Percentiles rank a stretch among this genome's conserved stretches.
Evolutionary conservation across 257 asterid species (phyloP).

Genomic region (Solanum chmielewskii): DNA sequence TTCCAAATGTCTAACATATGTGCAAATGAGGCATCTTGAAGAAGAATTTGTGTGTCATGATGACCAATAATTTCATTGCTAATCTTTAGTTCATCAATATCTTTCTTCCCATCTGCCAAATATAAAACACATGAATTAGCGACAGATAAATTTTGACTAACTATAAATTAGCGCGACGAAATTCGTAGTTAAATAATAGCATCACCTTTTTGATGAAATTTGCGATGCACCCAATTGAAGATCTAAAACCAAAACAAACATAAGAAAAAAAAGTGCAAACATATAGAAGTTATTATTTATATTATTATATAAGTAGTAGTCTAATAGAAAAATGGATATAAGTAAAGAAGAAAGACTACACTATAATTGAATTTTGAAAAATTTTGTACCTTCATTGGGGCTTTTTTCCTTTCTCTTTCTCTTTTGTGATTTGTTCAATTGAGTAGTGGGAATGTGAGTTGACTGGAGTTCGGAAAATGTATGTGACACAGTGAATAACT

Average conservation of each 20-base stretch:
- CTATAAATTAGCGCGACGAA: background rate
- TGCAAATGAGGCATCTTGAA: constrained; percentile 4
- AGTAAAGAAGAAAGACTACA: background rate
- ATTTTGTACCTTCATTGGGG: constrained; percentile 26
- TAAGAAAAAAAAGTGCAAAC: background rate
- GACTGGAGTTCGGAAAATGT: constrained; percentile 15
- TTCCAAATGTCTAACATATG: constrained; percentile 27
- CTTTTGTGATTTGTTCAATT: background rate
- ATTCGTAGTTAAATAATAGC: background rate
- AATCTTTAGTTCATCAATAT: background rate
- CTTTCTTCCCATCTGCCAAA: constrained; percentile 11
- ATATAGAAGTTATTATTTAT: background rate
- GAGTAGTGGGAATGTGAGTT: constrained; percentile 1
- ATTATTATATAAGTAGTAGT: background rate
- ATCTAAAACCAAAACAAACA: constrained; percentile 18
- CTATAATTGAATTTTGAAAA: background rate
- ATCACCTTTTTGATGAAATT: constrained; percentile 40
- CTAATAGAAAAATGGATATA: background rate
- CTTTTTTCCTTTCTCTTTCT: background rate
- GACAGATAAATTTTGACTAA: background rate
- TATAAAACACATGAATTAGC: background rate
- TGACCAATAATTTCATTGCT: background rate
- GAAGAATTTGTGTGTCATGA: constrained; percentile 9
- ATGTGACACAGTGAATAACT: background rate
- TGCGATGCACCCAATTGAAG: constrained; percentile 83